Conservation (phyloP, 1,139 yeast genomes). For the Komagataea norvegica region DNA sequence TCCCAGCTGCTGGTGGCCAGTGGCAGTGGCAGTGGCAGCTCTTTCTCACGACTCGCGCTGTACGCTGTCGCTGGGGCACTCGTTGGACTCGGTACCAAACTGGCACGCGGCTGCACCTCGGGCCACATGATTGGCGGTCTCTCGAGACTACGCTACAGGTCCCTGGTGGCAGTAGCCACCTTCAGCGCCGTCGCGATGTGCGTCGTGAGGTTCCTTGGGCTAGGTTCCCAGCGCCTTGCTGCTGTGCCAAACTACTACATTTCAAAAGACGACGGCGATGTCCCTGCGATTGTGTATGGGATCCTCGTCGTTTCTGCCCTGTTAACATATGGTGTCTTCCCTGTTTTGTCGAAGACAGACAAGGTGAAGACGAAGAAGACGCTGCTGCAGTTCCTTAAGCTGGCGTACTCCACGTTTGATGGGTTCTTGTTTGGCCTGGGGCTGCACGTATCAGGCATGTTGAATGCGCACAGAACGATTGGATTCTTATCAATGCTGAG, state of each 20-base stretch:
- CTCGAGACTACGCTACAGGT: slow-evolving; percentile 38
- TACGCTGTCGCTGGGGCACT: slow-evolving; percentile 32
- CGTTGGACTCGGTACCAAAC: slow-evolving; percentile 42
- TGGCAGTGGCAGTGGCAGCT: neutral
- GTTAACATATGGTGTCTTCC: slow-evolving; percentile 27
- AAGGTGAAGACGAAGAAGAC: slow-evolving; percentile 13
- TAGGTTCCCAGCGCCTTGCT: slow-evolving; percentile 11
- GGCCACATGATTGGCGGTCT: slow-evolving; percentile 48
- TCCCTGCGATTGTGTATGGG: neutral
- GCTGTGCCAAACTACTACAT: slow-evolving; percentile 20
- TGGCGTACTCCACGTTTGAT: slow-evolving; percentile 25
- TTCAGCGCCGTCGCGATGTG: slow-evolving; percentile 34
- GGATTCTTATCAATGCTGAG: slow-evolving; percentile 41
- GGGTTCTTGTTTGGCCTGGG: slow-evolving; percentile 44
- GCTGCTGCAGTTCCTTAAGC: slow-evolving; percentile 23
- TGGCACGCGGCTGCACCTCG: slow-evolving; percentile 46
- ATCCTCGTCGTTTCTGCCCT: slow-evolving; percentile 13
- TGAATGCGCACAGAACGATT: slow-evolving; percentile 37
- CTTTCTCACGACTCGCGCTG: neutral
- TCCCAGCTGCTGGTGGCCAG: slow-evolving; percentile 4
- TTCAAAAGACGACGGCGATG: neutral
- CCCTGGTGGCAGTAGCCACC: slow-evolving; percentile 38
- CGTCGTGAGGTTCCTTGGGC: slow-evolving; percentile 7
- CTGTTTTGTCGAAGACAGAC: too few species aligned
- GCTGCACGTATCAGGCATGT: slow-evolving; percentile 41